Percentiles rank a stretch among this genome's conserved stretches.
phyloP scores from a whole-genome alignment of 441 rosid genomes.

The Mallotus repandus region DNA sequence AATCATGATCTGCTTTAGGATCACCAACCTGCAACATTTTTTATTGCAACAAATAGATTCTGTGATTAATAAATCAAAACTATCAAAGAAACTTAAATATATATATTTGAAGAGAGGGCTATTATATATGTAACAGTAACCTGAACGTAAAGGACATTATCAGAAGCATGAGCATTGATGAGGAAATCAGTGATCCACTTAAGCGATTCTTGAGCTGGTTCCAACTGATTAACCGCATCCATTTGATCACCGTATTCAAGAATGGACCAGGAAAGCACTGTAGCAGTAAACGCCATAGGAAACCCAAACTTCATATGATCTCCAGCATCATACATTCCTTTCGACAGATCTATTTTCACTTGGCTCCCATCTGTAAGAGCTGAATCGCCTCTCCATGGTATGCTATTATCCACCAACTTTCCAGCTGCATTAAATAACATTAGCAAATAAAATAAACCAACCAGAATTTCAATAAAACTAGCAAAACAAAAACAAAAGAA shows the following conservation, averaged over 20 bases:
- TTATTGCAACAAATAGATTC: background rate
- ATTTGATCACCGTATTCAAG: conserved; percentile 72
- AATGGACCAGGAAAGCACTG: conserved; percentile 62
- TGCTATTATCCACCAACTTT: conserved; percentile 43
- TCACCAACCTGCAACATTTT: conserved; percentile 67
- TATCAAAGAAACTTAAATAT: too few relatives aligned
- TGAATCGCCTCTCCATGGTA: conserved; percentile 78
- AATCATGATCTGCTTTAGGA: conserved; percentile 67
- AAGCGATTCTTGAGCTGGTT: conserved; percentile 59
- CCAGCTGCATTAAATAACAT: conserved; percentile 46
- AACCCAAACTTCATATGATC: conserved; percentile 72
- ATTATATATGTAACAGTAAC: conserved; percentile 21
- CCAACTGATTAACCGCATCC: conserved; percentile 54
- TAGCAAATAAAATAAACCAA: background rate
- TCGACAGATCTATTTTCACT: conserved; percentile 51
- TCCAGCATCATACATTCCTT: conserved; percentile 84
- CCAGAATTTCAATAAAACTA: conserved; percentile 4
- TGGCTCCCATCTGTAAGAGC: conserved; percentile 60
- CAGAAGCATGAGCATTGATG: conserved; percentile 52
- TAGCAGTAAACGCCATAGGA: conserved; percentile 72
- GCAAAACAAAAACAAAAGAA: background rate
- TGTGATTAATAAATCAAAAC: too few relatives aligned
- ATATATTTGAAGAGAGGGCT: too few relatives aligned
- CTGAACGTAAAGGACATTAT: conserved; percentile 62
- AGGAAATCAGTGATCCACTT: conserved; percentile 81